phyloP scores from a whole-genome alignment of 805 yeast species.

The Lachancea lanzarotensis region DNA sequence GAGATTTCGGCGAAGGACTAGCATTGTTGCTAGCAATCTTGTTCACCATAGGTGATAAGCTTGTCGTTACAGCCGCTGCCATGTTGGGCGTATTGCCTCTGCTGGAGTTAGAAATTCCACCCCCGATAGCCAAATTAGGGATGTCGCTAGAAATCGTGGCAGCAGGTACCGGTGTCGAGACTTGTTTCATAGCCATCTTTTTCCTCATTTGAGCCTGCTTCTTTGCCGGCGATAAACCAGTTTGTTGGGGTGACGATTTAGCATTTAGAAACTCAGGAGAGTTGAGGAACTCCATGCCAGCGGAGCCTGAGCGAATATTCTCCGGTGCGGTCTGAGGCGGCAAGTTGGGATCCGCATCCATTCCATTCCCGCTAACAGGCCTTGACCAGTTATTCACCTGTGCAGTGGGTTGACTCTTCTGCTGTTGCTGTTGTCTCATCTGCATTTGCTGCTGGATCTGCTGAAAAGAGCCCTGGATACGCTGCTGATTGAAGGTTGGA shows the following conservation, averaged over 20 bases:
- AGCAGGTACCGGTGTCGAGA: constrained; percentile 9
- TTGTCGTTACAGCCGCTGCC: constrained; percentile 3
- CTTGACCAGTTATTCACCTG: constrained; percentile 7
- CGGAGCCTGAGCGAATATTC: constrained; percentile 7
- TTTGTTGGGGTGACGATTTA: constrained; percentile 13
- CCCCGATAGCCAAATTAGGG: constrained; percentile 12
- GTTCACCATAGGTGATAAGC: constrained; percentile 9
- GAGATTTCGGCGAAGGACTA: constrained; percentile 12
- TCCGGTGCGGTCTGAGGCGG: constrained; percentile 8
- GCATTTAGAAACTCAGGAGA: constrained; percentile 14
- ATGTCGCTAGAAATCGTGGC: constrained; percentile 3
- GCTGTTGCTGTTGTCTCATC: constrained; percentile 31
- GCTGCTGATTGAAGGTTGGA: constrained; percentile 14
- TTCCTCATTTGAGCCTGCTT: constrained; percentile 6
- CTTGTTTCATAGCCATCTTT: constrained; percentile 8
- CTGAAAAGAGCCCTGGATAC: constrained; percentile 23
- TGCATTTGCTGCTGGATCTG: constrained; percentile 28
- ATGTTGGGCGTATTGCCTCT: constrained; percentile 19
- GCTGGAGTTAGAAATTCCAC: constrained; percentile 8
- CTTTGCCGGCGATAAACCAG: constrained; percentile 14
- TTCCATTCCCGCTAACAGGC: background rate
- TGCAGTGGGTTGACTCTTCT: constrained; percentile 11
- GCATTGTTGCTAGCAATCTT: constrained; percentile 5
- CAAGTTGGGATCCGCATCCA: background rate
- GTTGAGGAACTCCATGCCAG: constrained; percentile 18